Conservation (phyloP, 139 green algal species). For the Desmodesmus armatus region DNA sequence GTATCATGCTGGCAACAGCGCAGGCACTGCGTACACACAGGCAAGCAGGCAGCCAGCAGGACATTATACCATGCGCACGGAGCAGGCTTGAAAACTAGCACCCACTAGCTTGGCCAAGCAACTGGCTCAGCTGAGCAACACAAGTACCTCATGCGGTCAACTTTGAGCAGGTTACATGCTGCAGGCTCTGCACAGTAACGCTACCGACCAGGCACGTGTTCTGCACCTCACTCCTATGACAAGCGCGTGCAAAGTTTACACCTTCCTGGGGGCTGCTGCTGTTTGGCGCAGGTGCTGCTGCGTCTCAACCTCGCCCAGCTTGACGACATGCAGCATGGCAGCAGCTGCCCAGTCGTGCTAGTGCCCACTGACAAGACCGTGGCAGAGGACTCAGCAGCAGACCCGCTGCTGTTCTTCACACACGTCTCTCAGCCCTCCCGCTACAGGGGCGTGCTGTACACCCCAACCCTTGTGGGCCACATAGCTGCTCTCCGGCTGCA, state of each 20-base stretch:
- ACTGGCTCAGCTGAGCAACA: too few relatives aligned
- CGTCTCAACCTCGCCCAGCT: conserved; percentile 66
- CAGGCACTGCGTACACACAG: conserved; percentile 42
- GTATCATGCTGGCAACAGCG: conserved; percentile 46
- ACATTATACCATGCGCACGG: too few relatives aligned
- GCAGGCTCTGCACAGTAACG: too few relatives aligned
- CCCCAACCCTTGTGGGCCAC: conserved; percentile 67
- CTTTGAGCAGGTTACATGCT: too few relatives aligned
- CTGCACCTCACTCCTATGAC: too few relatives aligned
- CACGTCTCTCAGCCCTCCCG: conserved; percentile 49
- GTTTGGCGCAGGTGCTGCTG: conserved; percentile 53
- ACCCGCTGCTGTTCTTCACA: conserved; percentile 47
- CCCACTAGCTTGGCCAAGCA: too few relatives aligned
- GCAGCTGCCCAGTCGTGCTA: conserved; percentile 79
- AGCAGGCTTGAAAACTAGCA: too few relatives aligned
- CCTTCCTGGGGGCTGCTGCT: too few relatives aligned
- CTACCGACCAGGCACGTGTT: too few relatives aligned
- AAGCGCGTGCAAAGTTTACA: too few relatives aligned
- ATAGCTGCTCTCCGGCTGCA: conserved; percentile 62
- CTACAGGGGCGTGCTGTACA: conserved; percentile 63
- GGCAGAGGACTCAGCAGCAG: conserved; percentile 28
- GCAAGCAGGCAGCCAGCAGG: too few relatives aligned
- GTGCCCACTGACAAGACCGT: conserved; percentile 45
- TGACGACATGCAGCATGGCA: conserved; percentile 80
- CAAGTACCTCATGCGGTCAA: too few relatives aligned